A percentile compares a stretch with the other conserved stretches of the same genome.
Evolutionary conservation across 1,284 basidiomycete species (phyloP).

Genomic region (Ustilago trichophora): DNA sequence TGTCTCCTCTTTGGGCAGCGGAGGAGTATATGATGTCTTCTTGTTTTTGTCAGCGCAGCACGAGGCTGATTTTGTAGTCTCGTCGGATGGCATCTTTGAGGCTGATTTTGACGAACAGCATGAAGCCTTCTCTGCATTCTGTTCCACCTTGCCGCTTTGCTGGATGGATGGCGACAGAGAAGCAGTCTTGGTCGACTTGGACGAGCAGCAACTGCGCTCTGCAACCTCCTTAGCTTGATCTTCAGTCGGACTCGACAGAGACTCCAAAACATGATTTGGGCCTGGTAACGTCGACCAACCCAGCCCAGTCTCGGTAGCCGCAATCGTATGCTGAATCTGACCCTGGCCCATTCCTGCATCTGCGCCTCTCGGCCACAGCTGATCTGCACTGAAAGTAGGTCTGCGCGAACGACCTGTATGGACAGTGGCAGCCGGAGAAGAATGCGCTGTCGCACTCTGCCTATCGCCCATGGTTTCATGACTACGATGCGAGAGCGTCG

Average conservation of each 20-base stretch:
- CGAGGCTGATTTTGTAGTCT: neutral
- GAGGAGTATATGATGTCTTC: neutral
- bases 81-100: neutral
- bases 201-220: conserved; percentile 23
- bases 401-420: neutral
- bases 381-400: conserved; percentile 20
- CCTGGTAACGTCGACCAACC: conserved; percentile 42
- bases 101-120: conserved; percentile 20
- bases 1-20: neutral
- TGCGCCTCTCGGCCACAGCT: conserved; percentile 42
- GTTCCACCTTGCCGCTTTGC: neutral
- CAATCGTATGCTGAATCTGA: conserved; percentile 42
- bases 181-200: neutral
- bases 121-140: neutral
- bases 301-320: conserved; percentile 35
- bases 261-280: neutral
- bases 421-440: neutral
- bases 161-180: neutral
- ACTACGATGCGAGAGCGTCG: too few relatives aligned
- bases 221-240: neutral
- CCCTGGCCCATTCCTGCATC: conserved; percentile 48
- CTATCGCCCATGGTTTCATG: too few relatives aligned
- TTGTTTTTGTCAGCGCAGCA: conserved; percentile 18
- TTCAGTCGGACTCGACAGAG: conserved; percentile 13
- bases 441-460: neutral